A percentile compares a stretch with the other conserved stretches of the same genome.
phyloP scores from a whole-genome alignment of 1,284 basidiomycete species.

The Cutaneotrichosporon curvatum region DNA sequence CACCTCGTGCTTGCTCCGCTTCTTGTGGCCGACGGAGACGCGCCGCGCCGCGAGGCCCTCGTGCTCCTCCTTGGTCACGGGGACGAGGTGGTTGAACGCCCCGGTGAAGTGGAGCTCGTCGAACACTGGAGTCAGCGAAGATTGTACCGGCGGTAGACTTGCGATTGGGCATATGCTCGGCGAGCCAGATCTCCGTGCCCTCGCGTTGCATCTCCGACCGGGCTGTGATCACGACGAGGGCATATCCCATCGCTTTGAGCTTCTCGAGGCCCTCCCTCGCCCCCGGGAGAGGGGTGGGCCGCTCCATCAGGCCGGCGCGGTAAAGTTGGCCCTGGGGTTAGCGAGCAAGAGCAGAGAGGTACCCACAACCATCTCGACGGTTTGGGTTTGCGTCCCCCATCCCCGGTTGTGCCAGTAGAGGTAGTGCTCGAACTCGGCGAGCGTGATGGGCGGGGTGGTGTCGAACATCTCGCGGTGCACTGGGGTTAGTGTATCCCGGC shows the following conservation, averaged over 20 bases:
- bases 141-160: constrained; percentile 14
- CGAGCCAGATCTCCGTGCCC: constrained; percentile 61
- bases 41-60: constrained; percentile 46
- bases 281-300: constrained; percentile 53
- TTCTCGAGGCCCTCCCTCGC: constrained; percentile 57
- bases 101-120: constrained; percentile 67
- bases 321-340: constrained; percentile 10
- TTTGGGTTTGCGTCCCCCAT: constrained; percentile 59
- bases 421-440: constrained; percentile 59
- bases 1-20: constrained; percentile 62
- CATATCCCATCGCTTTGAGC: constrained; percentile 59
- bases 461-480: constrained; percentile 58
- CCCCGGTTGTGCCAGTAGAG: constrained; percentile 59
- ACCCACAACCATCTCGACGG: constrained; percentile 38
- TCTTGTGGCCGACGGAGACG: constrained; percentile 54
- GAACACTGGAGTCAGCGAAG: constrained; percentile 49
- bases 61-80: constrained; percentile 41
- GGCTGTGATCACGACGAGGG: constrained; percentile 64
- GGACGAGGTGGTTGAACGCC: constrained; percentile 52
- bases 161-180: constrained; percentile 58
- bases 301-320: constrained; percentile 46
- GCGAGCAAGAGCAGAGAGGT: neutral
- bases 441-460: constrained; percentile 49
- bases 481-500: constrained; percentile 21
- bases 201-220: constrained; percentile 55